These are phyloP conservation scores for Theobroma cacao DNA, from an alignment of 345 rosid genomes.

Conservation along the genomic window DNA sequence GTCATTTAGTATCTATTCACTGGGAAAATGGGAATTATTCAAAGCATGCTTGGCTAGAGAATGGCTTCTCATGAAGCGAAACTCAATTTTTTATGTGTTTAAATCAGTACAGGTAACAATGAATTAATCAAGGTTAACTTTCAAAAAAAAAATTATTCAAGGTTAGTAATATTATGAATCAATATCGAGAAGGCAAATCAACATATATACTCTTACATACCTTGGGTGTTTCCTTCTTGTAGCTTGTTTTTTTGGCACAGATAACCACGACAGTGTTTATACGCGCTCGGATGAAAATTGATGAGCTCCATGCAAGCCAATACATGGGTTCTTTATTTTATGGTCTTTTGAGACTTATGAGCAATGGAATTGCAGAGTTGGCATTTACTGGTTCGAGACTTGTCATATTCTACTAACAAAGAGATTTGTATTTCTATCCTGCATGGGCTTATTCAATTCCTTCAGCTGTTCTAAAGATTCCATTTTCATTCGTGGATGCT, in stretches of 20 bases:
- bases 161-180: too few relatives aligned
- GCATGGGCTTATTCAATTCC: conserved; percentile 51
- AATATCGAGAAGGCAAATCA: neutral
- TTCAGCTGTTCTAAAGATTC: conserved; percentile 38
- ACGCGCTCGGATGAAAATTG: conserved; percentile 29
- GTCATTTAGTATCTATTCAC: conserved; percentile 38
- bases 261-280: conserved; percentile 41
- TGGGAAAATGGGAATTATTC: conserved; percentile 54
- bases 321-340: conserved; percentile 40
- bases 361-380: conserved; percentile 38
- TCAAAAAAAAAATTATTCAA: too few relatives aligned
- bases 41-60: conserved; percentile 60
- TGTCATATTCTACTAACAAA: conserved; percentile 40
- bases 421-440: conserved; percentile 43
- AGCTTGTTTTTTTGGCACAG: conserved; percentile 38
- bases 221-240: conserved; percentile 10
- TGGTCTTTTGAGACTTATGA: conserved; percentile 29
- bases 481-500: conserved; percentile 39
- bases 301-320: conserved; percentile 27
- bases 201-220: neutral
- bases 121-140: neutral
- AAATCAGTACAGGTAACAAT: conserved; percentile 39
- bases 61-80: conserved; percentile 51
- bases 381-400: conserved; percentile 40
- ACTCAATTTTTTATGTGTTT: conserved; percentile 37